Evolutionary conservation across 768 basidiomycete genomes (phyloP), one percentile per base, ranked within the genome.

Genomic region (Leccinum incarnatum): DNA sequence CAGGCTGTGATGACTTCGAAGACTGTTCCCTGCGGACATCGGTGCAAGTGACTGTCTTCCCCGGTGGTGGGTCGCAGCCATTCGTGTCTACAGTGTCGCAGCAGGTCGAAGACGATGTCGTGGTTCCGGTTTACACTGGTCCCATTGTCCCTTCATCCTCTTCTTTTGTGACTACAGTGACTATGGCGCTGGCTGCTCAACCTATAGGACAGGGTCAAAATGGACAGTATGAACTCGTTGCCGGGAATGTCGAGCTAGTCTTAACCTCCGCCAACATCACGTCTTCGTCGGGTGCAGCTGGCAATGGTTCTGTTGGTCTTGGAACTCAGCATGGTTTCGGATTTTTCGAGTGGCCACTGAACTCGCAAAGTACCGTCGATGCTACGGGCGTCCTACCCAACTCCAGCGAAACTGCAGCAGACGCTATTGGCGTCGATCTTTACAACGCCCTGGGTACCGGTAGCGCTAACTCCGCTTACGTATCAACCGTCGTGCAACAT

Each of bases 261-360:
- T 81, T 98, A 49, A 86, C 78, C 19, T 89, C 86, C 19, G 81
- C 83, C 14, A 83, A 81, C 68, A 58, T 74, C 36, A 79, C 78
- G 21, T 70, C 69, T 42, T 69, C 70, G 55, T 65, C 63, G 4
- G 72, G 72, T 27, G n/a, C 50, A 1, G 67, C 57, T 12, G 69
- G 73, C 5, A 66, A 61, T 30, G 74, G 69, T 32, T 67, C 74
- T 7, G 69, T 74, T 2, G 71, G 75, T 25, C 65, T 71, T 36
- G 72, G 67, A 29, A 70, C 74, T 12, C 77, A 77, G 37, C 76
- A 70, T 21, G 85, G 86, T 2, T 95, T 92, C 67, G 96, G 96
- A 12, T 87, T 97, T 65, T 87, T 91, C 62, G 96, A 98, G 72
- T 98, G 91, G 91, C 85, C 88, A 23, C 74, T 88, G 32, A 74